These are phyloP conservation scores for Penicillium sp. DNA, from an alignment of 2,329 filamentous ascomycete genomes.

Conservation along the genomic window DNA sequence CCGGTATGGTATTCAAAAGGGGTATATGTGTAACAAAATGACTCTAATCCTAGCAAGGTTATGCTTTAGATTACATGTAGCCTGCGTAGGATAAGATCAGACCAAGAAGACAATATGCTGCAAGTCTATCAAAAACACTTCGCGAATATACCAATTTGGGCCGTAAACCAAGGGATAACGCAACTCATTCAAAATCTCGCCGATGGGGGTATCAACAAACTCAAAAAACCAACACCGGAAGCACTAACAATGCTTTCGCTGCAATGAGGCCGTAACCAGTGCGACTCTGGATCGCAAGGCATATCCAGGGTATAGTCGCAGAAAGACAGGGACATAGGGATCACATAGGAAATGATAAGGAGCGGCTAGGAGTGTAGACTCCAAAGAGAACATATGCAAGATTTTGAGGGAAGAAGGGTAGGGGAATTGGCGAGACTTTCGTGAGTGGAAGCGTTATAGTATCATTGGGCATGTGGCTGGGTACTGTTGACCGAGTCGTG, in stretches of 20 bases:
- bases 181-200: constrained; percentile 31
- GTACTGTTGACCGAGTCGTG: constrained; percentile 22
- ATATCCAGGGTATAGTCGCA: constrained; percentile 12
- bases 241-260: constrained; percentile 8
- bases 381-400: constrained; percentile 6
- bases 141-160: constrained; percentile 16
- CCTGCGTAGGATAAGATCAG: constrained; percentile 8
- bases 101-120: constrained; percentile 23
- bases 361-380: constrained; percentile 22
- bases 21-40: background rate
- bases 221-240: constrained; percentile 22
- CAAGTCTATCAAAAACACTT: constrained; percentile 26
- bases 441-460: background rate
- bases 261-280: constrained; percentile 13
- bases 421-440: constrained; percentile 10
- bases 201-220: constrained; percentile 34
- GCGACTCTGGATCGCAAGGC: constrained; percentile 19
- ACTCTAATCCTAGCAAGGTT: constrained; percentile 5
- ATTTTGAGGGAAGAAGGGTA: background rate
- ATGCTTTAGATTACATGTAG: constrained; percentile 11
- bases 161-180: constrained; percentile 17
- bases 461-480: background rate
- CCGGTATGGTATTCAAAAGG: background rate
- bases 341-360: constrained; percentile 16
- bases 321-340: constrained; percentile 13